A percentile compares a stretch with the other conserved stretches of the same genome.
These are phyloP conservation scores for Metarhizium rileyi DNA, from an alignment of 2,329 filamentous ascomycete species.

Conservation along the genomic window DNA sequence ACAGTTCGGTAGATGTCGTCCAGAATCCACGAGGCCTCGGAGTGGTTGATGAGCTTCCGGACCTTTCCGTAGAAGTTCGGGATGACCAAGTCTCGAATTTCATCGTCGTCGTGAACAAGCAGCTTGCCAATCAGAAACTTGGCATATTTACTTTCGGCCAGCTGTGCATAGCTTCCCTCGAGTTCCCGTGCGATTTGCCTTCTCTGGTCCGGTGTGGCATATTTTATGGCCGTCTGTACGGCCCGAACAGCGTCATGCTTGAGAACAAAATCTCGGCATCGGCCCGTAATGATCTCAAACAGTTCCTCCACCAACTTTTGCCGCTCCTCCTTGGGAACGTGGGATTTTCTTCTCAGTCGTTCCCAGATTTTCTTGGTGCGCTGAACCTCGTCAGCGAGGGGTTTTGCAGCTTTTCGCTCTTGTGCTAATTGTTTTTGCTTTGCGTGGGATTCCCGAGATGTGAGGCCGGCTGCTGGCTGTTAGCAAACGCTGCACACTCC, in stretches of 20 bases:
- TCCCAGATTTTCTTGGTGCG: constrained; percentile 98
- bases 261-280: constrained; percentile 90
- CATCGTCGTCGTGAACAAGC: constrained; percentile 79
- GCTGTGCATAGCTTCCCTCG: constrained; percentile 68
- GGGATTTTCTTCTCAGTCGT: constrained; percentile 80
- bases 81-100: constrained; percentile 80
- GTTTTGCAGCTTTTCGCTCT: constrained; percentile 87
- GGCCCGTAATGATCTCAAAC: constrained; percentile 81
- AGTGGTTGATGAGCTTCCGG: constrained; percentile 86
- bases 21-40: constrained; percentile 93
- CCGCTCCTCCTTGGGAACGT: constrained; percentile 82
- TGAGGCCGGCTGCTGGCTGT: constrained; percentile 20
- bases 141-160: constrained; percentile 92
- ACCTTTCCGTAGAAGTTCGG: constrained; percentile 94
- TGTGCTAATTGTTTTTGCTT: constrained; percentile 84
- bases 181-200: constrained; percentile 81
- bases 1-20: constrained; percentile 92
- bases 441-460: constrained; percentile 76
- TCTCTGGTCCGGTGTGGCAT: constrained; percentile 75
- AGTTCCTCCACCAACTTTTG: constrained; percentile 81
- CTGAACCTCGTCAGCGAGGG: constrained; percentile 79
- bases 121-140: constrained; percentile 97
- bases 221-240: constrained; percentile 94
- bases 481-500: neutral
- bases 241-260: constrained; percentile 98